Evolutionary conservation across 768 basidiomycete genomes (phyloP).

Genomic region (Rubroboletus pulcherrimus): DNA sequence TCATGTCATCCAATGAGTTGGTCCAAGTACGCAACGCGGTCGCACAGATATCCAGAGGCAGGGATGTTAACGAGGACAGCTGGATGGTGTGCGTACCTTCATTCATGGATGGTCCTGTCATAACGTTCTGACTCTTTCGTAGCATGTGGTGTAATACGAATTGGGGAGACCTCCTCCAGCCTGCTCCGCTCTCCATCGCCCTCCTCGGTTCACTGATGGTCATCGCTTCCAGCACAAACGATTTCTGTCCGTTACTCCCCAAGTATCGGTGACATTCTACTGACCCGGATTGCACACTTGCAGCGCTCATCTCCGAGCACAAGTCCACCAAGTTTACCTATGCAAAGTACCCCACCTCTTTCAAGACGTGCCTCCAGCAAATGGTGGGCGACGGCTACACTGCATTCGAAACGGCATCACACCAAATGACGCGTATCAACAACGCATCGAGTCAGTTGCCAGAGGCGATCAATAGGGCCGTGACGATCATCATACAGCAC

Average conservation of each 20-base stretch:
- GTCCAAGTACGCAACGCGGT: slow-evolving; percentile 15
- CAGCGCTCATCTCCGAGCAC: slow-evolving; percentile 11
- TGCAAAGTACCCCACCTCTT: slow-evolving; percentile 19
- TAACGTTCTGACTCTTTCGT: background rate
- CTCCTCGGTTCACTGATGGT: slow-evolving; percentile 17
- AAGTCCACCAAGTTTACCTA: slow-evolving; percentile 7
- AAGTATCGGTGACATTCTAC: background rate
- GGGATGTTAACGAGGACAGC: slow-evolving; percentile 18
- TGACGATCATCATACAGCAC: slow-evolving; percentile 12
- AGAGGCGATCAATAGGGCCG: slow-evolving; percentile 14
- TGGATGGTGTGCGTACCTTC: slow-evolving; percentile 18
- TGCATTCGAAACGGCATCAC: slow-evolving; percentile 18
- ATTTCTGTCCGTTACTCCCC: slow-evolving; percentile 10
- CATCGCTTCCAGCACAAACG: slow-evolving; percentile 13
- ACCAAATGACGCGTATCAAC: slow-evolving; percentile 21
- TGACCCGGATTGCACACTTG: background rate
- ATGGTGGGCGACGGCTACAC: slow-evolving; percentile 22
- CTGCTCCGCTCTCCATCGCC: slow-evolving; percentile 16
- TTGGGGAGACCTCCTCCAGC: slow-evolving; percentile 20
- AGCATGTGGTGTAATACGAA: slow-evolving; percentile 21
- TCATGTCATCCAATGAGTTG: slow-evolving; percentile 14
- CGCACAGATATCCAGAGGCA: slow-evolving; percentile 19
- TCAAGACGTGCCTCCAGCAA: slow-evolving; percentile 22
- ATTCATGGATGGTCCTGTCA: background rate
- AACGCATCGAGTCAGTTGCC: slow-evolving; percentile 18